Evolutionary conservation across 2,329 filamentous ascomycete genomes (phyloP).

Genomic region (Knufia petricola): DNA sequence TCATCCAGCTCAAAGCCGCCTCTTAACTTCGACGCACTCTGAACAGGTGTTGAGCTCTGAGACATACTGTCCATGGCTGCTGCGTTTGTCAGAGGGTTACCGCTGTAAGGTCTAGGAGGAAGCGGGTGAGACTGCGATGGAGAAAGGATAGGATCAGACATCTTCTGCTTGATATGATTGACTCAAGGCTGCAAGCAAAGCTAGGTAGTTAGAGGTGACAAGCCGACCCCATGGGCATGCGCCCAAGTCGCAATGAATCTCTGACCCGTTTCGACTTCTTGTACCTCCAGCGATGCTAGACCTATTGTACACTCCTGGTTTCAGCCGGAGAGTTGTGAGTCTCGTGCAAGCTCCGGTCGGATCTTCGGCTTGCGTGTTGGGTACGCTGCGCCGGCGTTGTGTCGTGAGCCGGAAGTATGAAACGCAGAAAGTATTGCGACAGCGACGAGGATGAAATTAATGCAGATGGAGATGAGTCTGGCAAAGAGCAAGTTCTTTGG

Average conservation of each 20-base stretch:
- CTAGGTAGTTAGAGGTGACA: constrained; percentile 5
- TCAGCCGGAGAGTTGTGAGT: not conserved
- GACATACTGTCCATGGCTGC: constrained; percentile 11
- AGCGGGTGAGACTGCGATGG: constrained; percentile 20
- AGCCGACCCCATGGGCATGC: constrained; percentile 2
- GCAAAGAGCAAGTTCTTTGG: not conserved
- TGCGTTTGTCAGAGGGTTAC: constrained; percentile 11
- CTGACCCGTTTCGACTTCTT: not conserved
- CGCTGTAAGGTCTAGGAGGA: constrained; percentile 15
- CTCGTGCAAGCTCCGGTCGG: too few species aligned
- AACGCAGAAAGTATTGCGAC: not conserved
- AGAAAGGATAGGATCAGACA: constrained; percentile 18
- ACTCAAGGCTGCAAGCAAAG: constrained; percentile 6
- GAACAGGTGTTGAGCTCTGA: constrained; percentile 29
- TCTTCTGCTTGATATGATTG: constrained; percentile 6
- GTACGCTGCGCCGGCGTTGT: not conserved
- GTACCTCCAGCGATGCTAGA: not conserved
- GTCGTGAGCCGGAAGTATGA: not conserved
- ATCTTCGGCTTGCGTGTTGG: too few species aligned
- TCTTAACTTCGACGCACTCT: constrained; percentile 34
- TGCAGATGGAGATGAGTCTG: not conserved
- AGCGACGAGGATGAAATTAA: not conserved
- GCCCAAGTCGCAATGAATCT: not conserved
- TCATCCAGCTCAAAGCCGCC: constrained; percentile 56
- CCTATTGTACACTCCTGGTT: not conserved